Percentiles rank a stretch among this genome's conserved stretches.
Conservation (phyloP, 2,329 filamentous ascomycete genomes). For the Colletotrichum salicis region DNA sequence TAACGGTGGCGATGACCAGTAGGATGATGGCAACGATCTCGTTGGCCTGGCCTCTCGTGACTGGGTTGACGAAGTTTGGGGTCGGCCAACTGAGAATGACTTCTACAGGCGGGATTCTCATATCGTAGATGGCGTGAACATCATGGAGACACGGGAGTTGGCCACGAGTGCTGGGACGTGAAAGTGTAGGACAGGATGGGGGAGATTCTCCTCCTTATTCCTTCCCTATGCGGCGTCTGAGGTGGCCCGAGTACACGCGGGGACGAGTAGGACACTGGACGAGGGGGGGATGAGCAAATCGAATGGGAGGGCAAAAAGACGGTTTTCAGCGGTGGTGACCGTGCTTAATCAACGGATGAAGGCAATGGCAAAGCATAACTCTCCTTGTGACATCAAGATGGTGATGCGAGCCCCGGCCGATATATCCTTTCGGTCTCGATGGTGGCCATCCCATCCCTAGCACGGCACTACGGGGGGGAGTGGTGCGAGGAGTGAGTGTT, state of each 20-base stretch:
- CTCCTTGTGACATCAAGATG: slow-evolving; percentile 18
- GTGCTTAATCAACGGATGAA: slow-evolving; percentile 29
- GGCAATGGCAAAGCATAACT: slow-evolving; percentile 23
- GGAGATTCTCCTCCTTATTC: slow-evolving; percentile 16
- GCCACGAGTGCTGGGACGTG: not conserved
- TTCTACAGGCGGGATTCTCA: slow-evolving; percentile 37
- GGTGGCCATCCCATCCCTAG: slow-evolving; percentile 8
- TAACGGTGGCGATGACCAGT: slow-evolving; percentile 41
- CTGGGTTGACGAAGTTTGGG: slow-evolving; percentile 46
- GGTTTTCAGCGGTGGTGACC: slow-evolving; percentile 17
- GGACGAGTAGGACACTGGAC: slow-evolving; percentile 14
- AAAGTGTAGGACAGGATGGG: not conserved
- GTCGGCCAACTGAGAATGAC: slow-evolving; percentile 44
- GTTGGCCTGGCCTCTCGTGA: slow-evolving; percentile 43
- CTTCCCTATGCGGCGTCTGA: not conserved
- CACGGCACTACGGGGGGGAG: slow-evolving; percentile 5
- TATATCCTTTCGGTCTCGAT: slow-evolving; percentile 23
- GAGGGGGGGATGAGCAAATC: slow-evolving; percentile 10
- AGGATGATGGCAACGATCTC: slow-evolving; percentile 42
- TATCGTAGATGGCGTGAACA: slow-evolving; percentile 30
- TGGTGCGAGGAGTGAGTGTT: slow-evolving; percentile 1
- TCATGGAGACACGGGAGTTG: slow-evolving; percentile 3
- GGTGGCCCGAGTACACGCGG: not conserved
- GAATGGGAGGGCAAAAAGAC: slow-evolving; percentile 16
- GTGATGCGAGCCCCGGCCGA: slow-evolving; percentile 24